phyloP scores from a whole-genome alignment of 1,284 basidiomycete species.

The Salmacisia buchloeana region DNA sequence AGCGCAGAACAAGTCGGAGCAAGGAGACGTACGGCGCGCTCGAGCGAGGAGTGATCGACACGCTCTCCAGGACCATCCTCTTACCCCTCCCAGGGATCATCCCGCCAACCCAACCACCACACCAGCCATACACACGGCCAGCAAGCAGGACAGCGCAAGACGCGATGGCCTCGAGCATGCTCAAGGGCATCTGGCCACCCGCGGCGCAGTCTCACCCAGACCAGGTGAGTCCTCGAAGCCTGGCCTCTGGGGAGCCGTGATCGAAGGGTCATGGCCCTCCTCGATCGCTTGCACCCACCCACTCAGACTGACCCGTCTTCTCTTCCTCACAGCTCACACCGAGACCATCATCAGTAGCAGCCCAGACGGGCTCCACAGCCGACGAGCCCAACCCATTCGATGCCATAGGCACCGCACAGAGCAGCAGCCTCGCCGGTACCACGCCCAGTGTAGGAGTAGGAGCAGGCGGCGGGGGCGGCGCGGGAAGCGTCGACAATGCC shows the following conservation, averaged over 20 bases:
- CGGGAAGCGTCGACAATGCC: neutral
- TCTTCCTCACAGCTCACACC: conserved; percentile 2
- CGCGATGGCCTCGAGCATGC: conserved; percentile 25
- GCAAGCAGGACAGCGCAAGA: neutral
- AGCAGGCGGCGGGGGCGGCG: neutral
- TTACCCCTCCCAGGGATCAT: neutral
- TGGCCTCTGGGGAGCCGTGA: neutral
- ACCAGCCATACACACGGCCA: neutral
- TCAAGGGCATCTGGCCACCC: conserved; percentile 39
- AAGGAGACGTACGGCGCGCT: too few species aligned
- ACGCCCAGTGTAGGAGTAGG: neutral
- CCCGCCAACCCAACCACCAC: neutral
- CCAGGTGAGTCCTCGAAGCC: conserved; percentile 27
- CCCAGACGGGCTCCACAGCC: too few species aligned
- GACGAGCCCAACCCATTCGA: conserved; percentile 44
- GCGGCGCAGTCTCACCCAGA: conserved; percentile 26
- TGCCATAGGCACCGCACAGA: conserved; percentile 12
- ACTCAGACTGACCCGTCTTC: neutral
- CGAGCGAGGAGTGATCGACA: too few species aligned
- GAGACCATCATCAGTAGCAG: neutral
- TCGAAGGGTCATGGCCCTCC: neutral
- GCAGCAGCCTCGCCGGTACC: neutral
- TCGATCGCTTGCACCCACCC: neutral
- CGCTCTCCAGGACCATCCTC: too few species aligned
- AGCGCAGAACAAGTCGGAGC: too few species aligned